These are phyloP conservation scores for Saccharomycopsis oosterbeekiorum DNA, from an alignment of 805 yeast genomes.

Conservation along the genomic window DNA sequence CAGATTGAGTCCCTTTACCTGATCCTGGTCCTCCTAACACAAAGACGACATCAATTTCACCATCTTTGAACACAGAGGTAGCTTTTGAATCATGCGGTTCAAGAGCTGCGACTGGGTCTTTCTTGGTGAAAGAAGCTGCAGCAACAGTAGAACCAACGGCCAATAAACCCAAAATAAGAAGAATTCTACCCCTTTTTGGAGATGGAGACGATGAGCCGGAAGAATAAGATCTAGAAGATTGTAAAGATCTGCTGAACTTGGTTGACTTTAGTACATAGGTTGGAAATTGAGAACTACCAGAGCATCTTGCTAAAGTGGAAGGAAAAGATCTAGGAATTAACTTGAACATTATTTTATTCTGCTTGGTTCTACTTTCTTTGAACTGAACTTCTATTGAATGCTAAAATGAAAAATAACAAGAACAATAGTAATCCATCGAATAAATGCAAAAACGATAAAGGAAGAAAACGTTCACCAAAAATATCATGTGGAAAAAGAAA, in stretches of 20 bases:
- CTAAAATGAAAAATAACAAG: too few relatives aligned
- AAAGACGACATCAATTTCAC: slow-evolving; percentile 70
- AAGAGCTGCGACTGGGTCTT: slow-evolving; percentile 20
- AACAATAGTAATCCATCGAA: neutral
- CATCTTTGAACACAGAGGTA: slow-evolving; percentile 42
- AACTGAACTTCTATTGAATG: too few relatives aligned
- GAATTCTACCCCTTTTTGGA: slow-evolving; percentile 2
- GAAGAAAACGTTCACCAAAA: too few relatives aligned
- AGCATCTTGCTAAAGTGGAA: neutral
- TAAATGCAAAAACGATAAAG: too few relatives aligned
- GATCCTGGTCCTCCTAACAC: slow-evolving; percentile 98
- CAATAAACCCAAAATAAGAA: slow-evolving; percentile 4
- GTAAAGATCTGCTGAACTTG: neutral
- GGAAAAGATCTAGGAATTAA: neutral
- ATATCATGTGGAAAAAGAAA: too few relatives aligned
- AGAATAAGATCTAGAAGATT: slow-evolving; percentile 1
- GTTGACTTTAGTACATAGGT: neutral
- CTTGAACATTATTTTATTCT: neutral
- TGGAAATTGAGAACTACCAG: neutral
- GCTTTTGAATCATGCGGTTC: slow-evolving; percentile 8
- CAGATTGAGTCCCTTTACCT: slow-evolving; percentile 96
- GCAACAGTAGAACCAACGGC: slow-evolving; percentile 14
- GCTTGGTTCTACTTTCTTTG: neutral
- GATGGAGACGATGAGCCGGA: neutral
- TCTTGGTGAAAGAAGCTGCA: slow-evolving; percentile 10